phyloP scores from a whole-genome alignment of 2,329 filamentous ascomycete species.

The Pestalotiopsis fici region DNA sequence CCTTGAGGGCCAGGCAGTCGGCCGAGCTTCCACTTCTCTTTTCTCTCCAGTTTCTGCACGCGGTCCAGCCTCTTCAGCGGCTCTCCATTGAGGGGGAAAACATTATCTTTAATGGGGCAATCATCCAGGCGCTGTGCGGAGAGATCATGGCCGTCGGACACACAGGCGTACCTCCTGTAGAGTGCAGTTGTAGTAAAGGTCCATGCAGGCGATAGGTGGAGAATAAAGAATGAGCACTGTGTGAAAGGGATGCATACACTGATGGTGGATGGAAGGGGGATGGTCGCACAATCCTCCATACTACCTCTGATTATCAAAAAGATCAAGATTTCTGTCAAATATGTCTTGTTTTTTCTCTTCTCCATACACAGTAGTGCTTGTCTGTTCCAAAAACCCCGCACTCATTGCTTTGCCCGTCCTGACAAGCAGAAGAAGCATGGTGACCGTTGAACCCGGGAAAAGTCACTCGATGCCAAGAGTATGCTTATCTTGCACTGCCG shows the following conservation, averaged over 20 bases:
- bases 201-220: not conserved
- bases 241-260: not conserved
- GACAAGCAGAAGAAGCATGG: not conserved
- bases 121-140: not conserved
- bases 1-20: too few species aligned
- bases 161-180: not conserved
- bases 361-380: too few species aligned
- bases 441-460: not conserved
- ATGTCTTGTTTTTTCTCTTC: too few species aligned
- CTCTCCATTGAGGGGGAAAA: not conserved
- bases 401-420: too few species aligned
- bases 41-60: not conserved
- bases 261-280: too few species aligned
- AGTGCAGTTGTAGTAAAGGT: not conserved
- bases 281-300: too few species aligned
- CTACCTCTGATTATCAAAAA: not conserved
- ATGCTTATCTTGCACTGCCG: slow-evolving; percentile 4
- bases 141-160: not conserved
- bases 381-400: too few species aligned
- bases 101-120: not conserved
- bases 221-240: not conserved
- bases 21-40: not conserved
- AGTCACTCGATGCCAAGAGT: slow-evolving; percentile 4
- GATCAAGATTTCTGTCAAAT: not conserved
- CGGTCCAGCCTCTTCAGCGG: not conserved